phyloP scores from a whole-genome alignment of 1,139 yeast genomes.

The Hyphopichia wangnamkhiaoensis region DNA sequence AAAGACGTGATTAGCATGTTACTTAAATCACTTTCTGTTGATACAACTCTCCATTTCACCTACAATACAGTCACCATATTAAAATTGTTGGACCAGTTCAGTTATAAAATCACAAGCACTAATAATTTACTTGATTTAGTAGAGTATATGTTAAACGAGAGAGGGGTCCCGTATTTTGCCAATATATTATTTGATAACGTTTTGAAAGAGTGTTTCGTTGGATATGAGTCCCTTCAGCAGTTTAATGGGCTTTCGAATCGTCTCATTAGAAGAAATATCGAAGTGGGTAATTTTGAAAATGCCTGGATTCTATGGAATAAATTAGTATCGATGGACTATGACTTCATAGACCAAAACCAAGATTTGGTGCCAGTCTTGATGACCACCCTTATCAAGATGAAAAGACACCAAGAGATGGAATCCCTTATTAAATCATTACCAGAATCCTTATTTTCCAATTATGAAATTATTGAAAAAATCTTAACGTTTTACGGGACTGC shows the following conservation, averaged over 20 bases:
- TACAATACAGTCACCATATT: constrained; percentile 10
- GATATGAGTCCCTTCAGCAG: not conserved
- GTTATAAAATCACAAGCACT: constrained; percentile 1
- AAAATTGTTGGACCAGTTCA: constrained; percentile 11
- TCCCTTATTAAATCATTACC: constrained; percentile 5
- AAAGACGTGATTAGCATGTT: constrained; percentile 7
- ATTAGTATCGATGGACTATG: not conserved
- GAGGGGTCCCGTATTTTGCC: constrained; percentile 14
- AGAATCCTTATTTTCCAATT: not conserved
- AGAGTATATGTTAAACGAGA: constrained; percentile 8
- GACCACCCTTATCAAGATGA: not conserved
- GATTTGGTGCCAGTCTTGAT: not conserved
- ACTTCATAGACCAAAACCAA: not conserved
- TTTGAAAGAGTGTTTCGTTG: not conserved
- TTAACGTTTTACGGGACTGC: constrained; percentile 17
- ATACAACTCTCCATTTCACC: constrained; percentile 8
- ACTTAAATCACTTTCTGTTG: constrained; percentile 11
- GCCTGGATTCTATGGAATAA: constrained; percentile 12
- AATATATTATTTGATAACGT: constrained; percentile 15
- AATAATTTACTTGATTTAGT: constrained; percentile 6
- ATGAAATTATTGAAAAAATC: constrained; percentile 12
- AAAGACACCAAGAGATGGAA: not conserved
- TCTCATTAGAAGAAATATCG: constrained; percentile 10
- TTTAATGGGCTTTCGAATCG: not conserved
- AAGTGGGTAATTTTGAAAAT: constrained; percentile 8